phyloP scores from a whole-genome alignment of 768 basidiomycete species.

The Collybia sordida region DNA sequence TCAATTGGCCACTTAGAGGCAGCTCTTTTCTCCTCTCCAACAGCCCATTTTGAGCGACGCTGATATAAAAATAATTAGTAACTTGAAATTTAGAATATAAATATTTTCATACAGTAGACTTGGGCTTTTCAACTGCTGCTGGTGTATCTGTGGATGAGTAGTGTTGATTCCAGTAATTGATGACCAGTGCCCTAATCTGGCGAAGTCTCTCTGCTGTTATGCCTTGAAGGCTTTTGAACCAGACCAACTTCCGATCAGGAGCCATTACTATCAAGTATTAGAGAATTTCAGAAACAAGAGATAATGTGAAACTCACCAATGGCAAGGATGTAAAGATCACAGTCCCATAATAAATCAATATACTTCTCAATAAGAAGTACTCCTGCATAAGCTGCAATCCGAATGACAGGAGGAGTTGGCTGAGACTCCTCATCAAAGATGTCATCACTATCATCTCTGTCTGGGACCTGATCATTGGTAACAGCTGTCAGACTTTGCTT shows the following conservation, averaged over 20 bases:
- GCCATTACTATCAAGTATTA: background rate
- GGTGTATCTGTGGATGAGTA: background rate
- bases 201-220: no score
- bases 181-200: slow-evolving; percentile 21
- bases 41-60: background rate
- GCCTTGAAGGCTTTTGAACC: no score
- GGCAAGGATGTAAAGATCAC: slow-evolving; percentile 16
- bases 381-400: slow-evolving; percentile 18
- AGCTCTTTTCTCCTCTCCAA: no score
- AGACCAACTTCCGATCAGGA: slow-evolving; percentile 9
- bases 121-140: background rate
- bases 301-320: slow-evolving; percentile 14
- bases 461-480: slow-evolving; percentile 14
- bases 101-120: background rate
- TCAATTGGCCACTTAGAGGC: background rate
- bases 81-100: background rate
- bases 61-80: background rate
- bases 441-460: no score
- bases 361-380: slow-evolving; percentile 17
- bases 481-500: no score
- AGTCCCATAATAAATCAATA: slow-evolving; percentile 8
- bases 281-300: slow-evolving; percentile 1
- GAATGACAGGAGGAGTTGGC: slow-evolving; percentile 13
- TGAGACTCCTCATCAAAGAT: slow-evolving; percentile 13
- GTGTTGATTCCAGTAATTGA: background rate